Evolutionary conservation across 169 alveolate species (phyloP).

Genomic region (Plasmodium adleri): DNA sequence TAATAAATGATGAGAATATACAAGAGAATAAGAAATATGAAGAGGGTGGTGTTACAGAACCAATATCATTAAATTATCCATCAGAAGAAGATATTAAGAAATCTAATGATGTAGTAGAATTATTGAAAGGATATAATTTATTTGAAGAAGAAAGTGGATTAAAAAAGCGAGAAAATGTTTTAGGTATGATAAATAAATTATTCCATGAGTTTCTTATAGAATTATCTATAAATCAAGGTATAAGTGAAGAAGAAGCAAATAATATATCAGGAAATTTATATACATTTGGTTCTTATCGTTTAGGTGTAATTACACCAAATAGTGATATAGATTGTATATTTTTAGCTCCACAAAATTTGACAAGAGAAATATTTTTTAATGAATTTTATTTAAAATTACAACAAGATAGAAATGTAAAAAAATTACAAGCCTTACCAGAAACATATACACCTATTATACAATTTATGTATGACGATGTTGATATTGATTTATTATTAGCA

Average conservation of each 20-base stretch:
- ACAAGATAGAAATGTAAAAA: constrained; percentile 92
- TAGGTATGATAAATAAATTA: constrained; percentile 90
- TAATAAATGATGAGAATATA: background rate
- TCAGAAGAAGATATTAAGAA: constrained; percentile 87
- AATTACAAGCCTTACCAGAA: constrained; percentile 95
- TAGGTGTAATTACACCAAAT: constrained; percentile 98
- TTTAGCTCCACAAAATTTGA: constrained; percentile 96
- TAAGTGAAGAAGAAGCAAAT: constrained; percentile 91
- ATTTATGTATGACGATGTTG: constrained; percentile 94
- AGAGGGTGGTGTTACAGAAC: constrained; percentile 82
- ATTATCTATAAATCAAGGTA: constrained; percentile 88
- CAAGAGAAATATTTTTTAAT: constrained; percentile 94
- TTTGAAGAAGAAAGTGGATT: constrained; percentile 93
- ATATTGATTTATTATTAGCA: constrained; percentile 97
- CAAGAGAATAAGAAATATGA: constrained; percentile 47
- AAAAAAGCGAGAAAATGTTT: constrained; percentile 90
- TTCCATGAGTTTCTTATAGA: constrained; percentile 92
- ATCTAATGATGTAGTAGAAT: constrained; percentile 84
- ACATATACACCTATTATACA: constrained; percentile 98
- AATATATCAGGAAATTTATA: constrained; percentile 93
- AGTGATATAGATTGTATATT: constrained; percentile 98
- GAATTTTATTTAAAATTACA: constrained; percentile 92
- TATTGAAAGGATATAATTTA: constrained; percentile 85
- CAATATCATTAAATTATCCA: constrained; percentile 84
- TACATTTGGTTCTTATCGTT: constrained; percentile 97